Percentiles rank a stretch among this genome's conserved stretches.
Conservation (phyloP, 257 asterid species). For the Perilla frutescens region DNA sequence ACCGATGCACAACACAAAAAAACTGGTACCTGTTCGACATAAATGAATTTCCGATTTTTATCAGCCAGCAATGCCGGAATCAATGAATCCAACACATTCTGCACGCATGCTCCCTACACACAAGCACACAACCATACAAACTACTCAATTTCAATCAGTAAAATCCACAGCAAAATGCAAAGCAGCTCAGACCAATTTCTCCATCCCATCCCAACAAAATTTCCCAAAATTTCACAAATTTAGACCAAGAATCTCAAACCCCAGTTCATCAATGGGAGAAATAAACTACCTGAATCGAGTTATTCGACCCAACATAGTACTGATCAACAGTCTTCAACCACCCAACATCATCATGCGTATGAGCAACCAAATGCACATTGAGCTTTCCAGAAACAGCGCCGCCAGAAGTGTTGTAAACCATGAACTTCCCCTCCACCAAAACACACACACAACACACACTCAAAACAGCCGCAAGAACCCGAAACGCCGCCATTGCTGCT, state of each 20-base stretch:
- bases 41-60: constrained; percentile 77
- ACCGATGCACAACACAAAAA: not conserved
- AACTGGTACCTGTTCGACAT: constrained; percentile 73
- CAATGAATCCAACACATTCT: constrained; percentile 90
- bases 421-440: constrained; percentile 67
- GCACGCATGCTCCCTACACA: constrained; percentile 91
- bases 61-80: constrained; percentile 86
- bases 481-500: constrained; percentile 46
- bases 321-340: constrained; percentile 98
- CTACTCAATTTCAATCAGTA: constrained; percentile 18
- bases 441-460: constrained; percentile 41
- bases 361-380: constrained; percentile 97
- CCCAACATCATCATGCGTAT: constrained; percentile 96
- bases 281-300: constrained; percentile 73
- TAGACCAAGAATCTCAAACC: not conserved
- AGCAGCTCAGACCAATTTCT: constrained; percentile 3
- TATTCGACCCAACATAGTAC: constrained; percentile 94
- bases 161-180: not conserved
- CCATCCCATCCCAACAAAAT: not conserved
- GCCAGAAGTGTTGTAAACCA: constrained; percentile 77
- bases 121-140: constrained; percentile 28
- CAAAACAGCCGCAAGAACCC: constrained; percentile 39
- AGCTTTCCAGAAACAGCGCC: constrained; percentile 69
- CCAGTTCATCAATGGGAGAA: not conserved
- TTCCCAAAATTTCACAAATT: too few relatives aligned